A percentile compares a stretch with the other conserved stretches of the same genome.
phyloP scores from a whole-genome alignment of 2,329 filamentous ascomycete genomes.

The Fusarium sacchari region DNA sequence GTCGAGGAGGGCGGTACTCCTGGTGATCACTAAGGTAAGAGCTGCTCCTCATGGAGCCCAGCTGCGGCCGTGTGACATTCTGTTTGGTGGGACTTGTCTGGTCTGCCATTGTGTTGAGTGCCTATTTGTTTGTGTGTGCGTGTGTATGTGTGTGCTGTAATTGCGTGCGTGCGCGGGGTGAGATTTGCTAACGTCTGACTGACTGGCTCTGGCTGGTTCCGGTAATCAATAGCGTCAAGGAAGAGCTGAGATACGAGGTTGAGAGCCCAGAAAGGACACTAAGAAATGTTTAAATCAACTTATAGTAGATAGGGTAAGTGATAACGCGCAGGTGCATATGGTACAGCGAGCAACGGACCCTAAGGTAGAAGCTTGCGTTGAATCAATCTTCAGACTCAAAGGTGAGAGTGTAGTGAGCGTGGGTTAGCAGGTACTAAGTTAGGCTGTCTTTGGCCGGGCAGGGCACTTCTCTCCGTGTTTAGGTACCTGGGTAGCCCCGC shows the following conservation, averaged over 20 bases:
- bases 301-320: neutral
- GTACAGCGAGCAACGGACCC: slow-evolving; percentile 15
- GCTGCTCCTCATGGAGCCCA: slow-evolving; percentile 66
- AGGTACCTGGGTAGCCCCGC: slow-evolving; percentile 29
- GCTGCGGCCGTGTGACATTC: slow-evolving; percentile 57
- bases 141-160: neutral
- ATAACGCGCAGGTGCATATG: neutral
- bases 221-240: neutral
- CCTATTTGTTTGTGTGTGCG: neutral
- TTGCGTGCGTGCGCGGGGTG: slow-evolving; percentile 22
- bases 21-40: slow-evolving; percentile 72
- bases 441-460: slow-evolving; percentile 24
- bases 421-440: too few species aligned
- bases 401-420: slow-evolving; percentile 11
- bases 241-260: neutral
- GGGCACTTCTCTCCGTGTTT: slow-evolving; percentile 32
- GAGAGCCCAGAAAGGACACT: neutral
- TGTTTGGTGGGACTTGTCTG: slow-evolving; percentile 45
- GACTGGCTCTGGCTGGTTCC: slow-evolving; percentile 10
- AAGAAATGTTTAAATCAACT: neutral
- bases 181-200: slow-evolving; percentile 28
- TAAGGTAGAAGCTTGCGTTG: slow-evolving; percentile 10
- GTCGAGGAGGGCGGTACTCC: slow-evolving; percentile 67
- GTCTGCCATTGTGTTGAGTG: slow-evolving; percentile 46
- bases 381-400: slow-evolving; percentile 32